A percentile compares a stretch with the other conserved stretches of the same genome.
phyloP scores from a whole-genome alignment of 352 stramenopile species.

The Phytophthora syringae region DNA sequence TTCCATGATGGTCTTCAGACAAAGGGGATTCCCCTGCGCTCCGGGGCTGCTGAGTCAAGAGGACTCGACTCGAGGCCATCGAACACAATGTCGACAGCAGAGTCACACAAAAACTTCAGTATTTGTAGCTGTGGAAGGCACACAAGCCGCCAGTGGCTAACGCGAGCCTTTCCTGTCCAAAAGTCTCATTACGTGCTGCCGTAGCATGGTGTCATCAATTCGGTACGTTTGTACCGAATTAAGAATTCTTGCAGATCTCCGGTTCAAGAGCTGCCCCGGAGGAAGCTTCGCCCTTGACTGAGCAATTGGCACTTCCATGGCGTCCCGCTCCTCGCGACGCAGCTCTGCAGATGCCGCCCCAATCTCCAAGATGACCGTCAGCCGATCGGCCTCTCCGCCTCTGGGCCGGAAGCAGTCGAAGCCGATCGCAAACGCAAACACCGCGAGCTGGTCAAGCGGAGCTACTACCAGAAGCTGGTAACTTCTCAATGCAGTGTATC shows the following conservation, averaged over 20 bases:
- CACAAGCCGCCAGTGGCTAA: too few species aligned
- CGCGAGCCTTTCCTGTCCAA: too few species aligned
- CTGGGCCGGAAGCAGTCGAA: constrained; percentile 18
- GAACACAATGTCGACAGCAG: too few species aligned
- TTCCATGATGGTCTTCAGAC: too few species aligned
- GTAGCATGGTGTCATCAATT: constrained; percentile 1
- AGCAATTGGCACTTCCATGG: neutral
- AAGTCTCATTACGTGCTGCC: neutral
- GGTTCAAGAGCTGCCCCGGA: neutral
- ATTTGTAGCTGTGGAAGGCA: too few species aligned
- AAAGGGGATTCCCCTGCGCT: too few species aligned
- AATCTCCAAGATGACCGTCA: constrained; percentile 5
- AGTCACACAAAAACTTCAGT: too few species aligned
- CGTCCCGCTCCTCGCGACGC: constrained; percentile 16
- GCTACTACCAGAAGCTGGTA: constrained; percentile 46
- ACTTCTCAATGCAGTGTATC: too few species aligned
- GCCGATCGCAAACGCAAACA: constrained; percentile 38
- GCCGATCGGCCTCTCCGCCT: constrained; percentile 8
- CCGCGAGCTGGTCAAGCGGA: constrained; percentile 36
- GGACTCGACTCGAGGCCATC: too few species aligned
- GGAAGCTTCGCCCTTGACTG: too few species aligned
- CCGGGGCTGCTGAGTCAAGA: too few species aligned
- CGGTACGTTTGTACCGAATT: neutral
- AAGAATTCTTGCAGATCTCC: neutral
- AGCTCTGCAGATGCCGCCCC: constrained; percentile 2